phyloP scores from a whole-genome alignment of 768 basidiomycete species.

The Solioccasus polychromus region DNA sequence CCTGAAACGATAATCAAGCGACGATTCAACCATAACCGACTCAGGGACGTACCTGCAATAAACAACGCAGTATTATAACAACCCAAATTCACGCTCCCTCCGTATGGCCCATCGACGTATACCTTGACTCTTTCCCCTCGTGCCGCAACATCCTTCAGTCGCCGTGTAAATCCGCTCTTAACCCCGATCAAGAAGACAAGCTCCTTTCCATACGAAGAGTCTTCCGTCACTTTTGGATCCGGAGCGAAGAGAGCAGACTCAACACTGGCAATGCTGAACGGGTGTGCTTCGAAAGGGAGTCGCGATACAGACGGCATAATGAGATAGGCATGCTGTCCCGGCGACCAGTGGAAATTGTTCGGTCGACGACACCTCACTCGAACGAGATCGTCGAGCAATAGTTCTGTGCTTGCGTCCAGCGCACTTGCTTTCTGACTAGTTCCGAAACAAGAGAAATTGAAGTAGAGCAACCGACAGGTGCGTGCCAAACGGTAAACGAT shows the following conservation, averaged over 20 bases:
- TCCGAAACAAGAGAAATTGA: slow-evolving; percentile 39
- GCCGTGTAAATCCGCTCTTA: slow-evolving; percentile 53
- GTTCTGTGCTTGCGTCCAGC: slow-evolving; percentile 37
- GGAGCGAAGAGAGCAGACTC: slow-evolving; percentile 18
- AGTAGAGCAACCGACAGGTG: slow-evolving; percentile 37
- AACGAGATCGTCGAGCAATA: slow-evolving; percentile 41
- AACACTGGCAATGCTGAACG: slow-evolving; percentile 53
- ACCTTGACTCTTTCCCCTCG: slow-evolving; percentile 37
- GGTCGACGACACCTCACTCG: slow-evolving; percentile 44
- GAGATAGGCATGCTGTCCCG: slow-evolving; percentile 54
- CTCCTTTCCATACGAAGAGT: slow-evolving; percentile 31
- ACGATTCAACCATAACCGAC: background rate
- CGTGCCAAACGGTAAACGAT: slow-evolving; percentile 50
- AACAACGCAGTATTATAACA: slow-evolving; percentile 44
- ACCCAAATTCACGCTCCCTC: slow-evolving; percentile 37
- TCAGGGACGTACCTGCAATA: slow-evolving; percentile 40
- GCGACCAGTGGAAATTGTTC: slow-evolving; percentile 44
- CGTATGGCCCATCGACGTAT: slow-evolving; percentile 58
- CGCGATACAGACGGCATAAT: slow-evolving; percentile 43
- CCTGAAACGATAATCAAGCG: slow-evolving; percentile 26
- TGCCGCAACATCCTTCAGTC: slow-evolving; percentile 34
- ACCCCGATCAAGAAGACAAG: slow-evolving; percentile 56
- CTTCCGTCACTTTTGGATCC: background rate
- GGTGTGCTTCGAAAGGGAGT: slow-evolving; percentile 49
- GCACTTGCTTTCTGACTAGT: slow-evolving; percentile 16